phyloP scores from a whole-genome alignment of 805 yeast species.

The Wickerhamiella hasegawae region DNA sequence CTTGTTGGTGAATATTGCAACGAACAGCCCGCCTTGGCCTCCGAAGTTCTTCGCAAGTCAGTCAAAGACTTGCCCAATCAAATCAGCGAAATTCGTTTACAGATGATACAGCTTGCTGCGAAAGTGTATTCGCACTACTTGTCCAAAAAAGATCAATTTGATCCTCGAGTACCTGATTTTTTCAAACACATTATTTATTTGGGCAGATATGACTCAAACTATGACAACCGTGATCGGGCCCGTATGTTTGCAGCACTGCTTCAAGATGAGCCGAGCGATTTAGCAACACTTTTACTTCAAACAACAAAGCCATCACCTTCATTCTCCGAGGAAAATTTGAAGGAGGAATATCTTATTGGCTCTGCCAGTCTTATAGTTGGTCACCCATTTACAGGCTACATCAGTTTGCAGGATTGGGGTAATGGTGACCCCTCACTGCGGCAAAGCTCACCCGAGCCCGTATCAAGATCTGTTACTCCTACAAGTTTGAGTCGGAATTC shows the following conservation, averaged over 20 bases:
- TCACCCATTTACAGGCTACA: conserved; percentile 19
- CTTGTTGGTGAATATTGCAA: conserved; percentile 66
- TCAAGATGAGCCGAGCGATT: conserved; percentile 33
- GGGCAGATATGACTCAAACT: conserved; percentile 55
- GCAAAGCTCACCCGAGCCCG: neutral
- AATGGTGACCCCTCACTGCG: conserved; percentile 12
- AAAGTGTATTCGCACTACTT: conserved; percentile 48
- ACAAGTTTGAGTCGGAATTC: neutral
- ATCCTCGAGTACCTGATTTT: conserved; percentile 27
- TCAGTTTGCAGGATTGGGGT: conserved; percentile 32
- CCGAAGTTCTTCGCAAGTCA: conserved; percentile 55
- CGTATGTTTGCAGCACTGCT: conserved; percentile 53
- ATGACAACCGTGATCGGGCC: conserved; percentile 75
- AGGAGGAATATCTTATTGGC: conserved; percentile 17
- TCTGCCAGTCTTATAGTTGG: conserved; percentile 19
- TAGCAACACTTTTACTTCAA: conserved; percentile 56
- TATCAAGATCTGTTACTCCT: neutral
- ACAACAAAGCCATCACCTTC: conserved; percentile 48
- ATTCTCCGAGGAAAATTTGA: conserved; percentile 7
- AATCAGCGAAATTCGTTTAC: conserved; percentile 43
- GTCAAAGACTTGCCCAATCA: conserved; percentile 39
- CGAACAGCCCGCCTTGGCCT: conserved; percentile 36
- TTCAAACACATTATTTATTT: conserved; percentile 47
- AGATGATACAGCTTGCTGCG: conserved; percentile 56
- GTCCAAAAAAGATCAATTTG: conserved; percentile 20